These are phyloP conservation scores for Aspergillus transmontanensis DNA, from an alignment of 2,329 filamentous ascomycete genomes.

Conservation along the genomic window DNA sequence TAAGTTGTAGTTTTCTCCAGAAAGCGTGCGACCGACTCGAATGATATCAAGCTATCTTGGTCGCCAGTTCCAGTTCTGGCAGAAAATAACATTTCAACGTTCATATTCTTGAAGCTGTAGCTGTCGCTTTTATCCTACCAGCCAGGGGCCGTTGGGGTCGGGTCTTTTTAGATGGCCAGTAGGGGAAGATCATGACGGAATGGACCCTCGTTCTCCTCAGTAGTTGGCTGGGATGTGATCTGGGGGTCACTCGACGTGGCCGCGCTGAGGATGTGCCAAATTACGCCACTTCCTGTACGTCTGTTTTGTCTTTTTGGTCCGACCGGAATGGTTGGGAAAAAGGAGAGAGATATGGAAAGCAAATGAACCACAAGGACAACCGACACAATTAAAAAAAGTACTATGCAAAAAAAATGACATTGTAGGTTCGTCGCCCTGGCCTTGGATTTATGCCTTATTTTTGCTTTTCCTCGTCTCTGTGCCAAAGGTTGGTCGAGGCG, in stretches of 20 bases:
- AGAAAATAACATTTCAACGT: not conserved
- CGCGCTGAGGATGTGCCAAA: constrained; percentile 29
- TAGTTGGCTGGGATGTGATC: constrained; percentile 21
- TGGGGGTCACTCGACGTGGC: constrained; percentile 35
- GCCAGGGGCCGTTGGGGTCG: constrained; percentile 1
- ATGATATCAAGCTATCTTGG: not conserved
- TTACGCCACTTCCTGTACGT: constrained; percentile 21
- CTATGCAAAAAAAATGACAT: not conserved
- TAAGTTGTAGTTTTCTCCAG: not conserved
- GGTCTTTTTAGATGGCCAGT: constrained; percentile 13
- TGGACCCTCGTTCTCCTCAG: constrained; percentile 12
- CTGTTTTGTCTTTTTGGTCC: constrained; percentile 14
- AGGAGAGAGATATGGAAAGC: not conserved
- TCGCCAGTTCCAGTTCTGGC: not conserved
- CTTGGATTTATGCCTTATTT: not conserved
- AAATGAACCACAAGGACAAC: not conserved
- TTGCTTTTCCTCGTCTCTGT: constrained; percentile 7
- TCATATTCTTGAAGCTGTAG: not conserved
- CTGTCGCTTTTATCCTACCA: constrained; percentile 1
- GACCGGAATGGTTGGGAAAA: constrained; percentile 3
- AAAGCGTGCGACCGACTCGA: not conserved
- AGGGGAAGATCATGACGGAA: constrained; percentile 12
- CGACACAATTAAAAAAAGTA: not conserved
- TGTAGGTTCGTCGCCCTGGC: not conserved
- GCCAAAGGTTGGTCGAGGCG: constrained; percentile 3